Evolutionary conservation across 108 stramenopile genomes (phyloP).

Genomic region (Aurantiochytrium sp.): DNA sequence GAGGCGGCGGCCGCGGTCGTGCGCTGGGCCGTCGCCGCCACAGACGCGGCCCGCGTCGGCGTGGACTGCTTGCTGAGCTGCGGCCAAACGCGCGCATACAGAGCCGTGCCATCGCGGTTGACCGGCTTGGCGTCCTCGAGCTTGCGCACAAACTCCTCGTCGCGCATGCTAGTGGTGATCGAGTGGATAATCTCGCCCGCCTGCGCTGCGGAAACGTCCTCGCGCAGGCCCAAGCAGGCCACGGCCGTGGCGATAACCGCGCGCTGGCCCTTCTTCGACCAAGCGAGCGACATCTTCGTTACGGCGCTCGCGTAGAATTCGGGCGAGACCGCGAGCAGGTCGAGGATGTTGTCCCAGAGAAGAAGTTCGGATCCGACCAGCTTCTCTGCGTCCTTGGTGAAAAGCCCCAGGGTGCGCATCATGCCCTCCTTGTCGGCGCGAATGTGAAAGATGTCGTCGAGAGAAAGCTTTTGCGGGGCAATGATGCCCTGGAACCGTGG

Average conservation of each 20-base stretch:
- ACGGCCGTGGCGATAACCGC: not conserved
- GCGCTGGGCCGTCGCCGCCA: too few relatives aligned
- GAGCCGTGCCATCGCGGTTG: not conserved
- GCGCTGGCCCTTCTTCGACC: not conserved
- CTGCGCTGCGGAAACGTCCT: not conserved
- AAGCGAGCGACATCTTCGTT: not conserved
- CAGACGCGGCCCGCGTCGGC: not conserved
- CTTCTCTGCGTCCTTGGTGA: not conserved
- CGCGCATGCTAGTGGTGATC: not conserved
- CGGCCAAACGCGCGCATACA: conserved; percentile 4
- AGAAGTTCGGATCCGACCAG: not conserved
- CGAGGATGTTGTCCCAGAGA: not conserved
- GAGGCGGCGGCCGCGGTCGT: too few relatives aligned
- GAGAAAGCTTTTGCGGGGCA: not conserved
- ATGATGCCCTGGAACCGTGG: not conserved
- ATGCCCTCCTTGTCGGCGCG: conserved; percentile 1
- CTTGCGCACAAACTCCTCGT: not conserved
- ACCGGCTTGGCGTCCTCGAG: not conserved
- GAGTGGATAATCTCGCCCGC: not conserved
- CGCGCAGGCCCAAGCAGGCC: not conserved
- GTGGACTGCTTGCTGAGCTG: not conserved
- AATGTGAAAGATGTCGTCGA: conserved; percentile 27
- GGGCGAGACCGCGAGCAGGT: not conserved
- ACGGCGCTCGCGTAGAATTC: not conserved
- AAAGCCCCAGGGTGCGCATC: not conserved